Conservation (phyloP, 2,329 filamentous ascomycete genomes). For the Penicillium corylophilum region DNA sequence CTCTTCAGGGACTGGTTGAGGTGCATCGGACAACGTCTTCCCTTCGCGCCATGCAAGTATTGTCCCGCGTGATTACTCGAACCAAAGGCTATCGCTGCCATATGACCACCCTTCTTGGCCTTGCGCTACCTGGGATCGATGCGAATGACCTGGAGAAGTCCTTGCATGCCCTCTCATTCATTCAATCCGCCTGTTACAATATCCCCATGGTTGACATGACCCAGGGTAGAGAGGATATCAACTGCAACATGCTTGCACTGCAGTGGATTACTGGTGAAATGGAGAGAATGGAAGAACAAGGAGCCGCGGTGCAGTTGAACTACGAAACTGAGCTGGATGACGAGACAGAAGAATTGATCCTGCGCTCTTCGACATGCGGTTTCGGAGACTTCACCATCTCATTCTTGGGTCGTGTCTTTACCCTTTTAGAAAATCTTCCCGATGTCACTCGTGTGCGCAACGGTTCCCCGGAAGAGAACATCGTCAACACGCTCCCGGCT, state of each 20-base stretch:
- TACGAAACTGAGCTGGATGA: slow-evolving; percentile 80
- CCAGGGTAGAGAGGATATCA: slow-evolving; percentile 64
- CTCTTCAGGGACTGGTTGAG: slow-evolving; percentile 92
- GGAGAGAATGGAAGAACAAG: slow-evolving; percentile 86
- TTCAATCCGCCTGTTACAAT: slow-evolving; percentile 93
- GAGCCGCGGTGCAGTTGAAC: slow-evolving; percentile 79
- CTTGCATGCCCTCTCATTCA: slow-evolving; percentile 88
- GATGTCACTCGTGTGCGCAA: slow-evolving; percentile 85
- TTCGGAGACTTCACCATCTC: slow-evolving; percentile 91
- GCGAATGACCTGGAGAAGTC: slow-evolving; percentile 98
- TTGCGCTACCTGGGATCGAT: slow-evolving; percentile 92
- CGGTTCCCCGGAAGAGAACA: slow-evolving; percentile 91
- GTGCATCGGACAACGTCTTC: slow-evolving; percentile 96
- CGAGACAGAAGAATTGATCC: slow-evolving; percentile 80
- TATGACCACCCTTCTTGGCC: slow-evolving; percentile 86
- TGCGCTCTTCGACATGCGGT: slow-evolving; percentile 90
- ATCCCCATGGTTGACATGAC: slow-evolving; percentile 87
- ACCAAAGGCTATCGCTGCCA: slow-evolving; percentile 97
- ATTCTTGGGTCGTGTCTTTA: slow-evolving; percentile 91
- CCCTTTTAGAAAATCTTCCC: slow-evolving; percentile 88
- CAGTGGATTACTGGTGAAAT: slow-evolving; percentile 94
- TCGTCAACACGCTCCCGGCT: slow-evolving; percentile 91
- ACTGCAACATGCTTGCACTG: slow-evolving; percentile 75
- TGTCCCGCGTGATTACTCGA: slow-evolving; percentile 85
- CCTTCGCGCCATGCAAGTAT: slow-evolving; percentile 84